phyloP scores from a whole-genome alignment of 257 asterid species.

The Anisodus tanguticus region DNA sequence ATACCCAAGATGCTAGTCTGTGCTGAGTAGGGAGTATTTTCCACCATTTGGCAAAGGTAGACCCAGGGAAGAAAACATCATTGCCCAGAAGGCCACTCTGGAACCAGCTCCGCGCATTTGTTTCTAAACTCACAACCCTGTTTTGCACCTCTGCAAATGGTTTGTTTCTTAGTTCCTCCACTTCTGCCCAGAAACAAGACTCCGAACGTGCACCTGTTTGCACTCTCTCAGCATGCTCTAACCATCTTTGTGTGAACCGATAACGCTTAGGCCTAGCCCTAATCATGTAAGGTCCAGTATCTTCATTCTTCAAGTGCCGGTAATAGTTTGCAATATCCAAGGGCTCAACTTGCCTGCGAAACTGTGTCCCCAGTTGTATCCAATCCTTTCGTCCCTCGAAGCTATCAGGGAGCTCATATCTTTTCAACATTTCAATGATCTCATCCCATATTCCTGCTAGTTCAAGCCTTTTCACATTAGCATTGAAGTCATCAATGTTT shows the following conservation, averaged over 20 bases:
- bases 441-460: slow-evolving; percentile 81
- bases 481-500: slow-evolving; percentile 58
- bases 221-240: slow-evolving; percentile 70
- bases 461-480: slow-evolving; percentile 69
- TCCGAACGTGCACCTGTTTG: slow-evolving; percentile 50
- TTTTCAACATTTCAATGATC: slow-evolving; percentile 67
- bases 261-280: slow-evolving; percentile 78
- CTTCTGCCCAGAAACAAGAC: slow-evolving; percentile 85
- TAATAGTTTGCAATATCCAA: slow-evolving; percentile 87
- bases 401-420: slow-evolving; percentile 80
- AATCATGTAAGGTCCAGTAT: slow-evolving; percentile 82
- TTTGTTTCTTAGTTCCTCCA: slow-evolving; percentile 73
- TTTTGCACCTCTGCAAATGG: slow-evolving; percentile 50
- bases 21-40: slow-evolving; percentile 63
- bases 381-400: slow-evolving; percentile 82
- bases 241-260: slow-evolving; percentile 72
- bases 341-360: slow-evolving; percentile 75
- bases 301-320: slow-evolving; percentile 72
- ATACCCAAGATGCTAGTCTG: slow-evolving; percentile 50
- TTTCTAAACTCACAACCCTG: slow-evolving; percentile 55
- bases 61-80: slow-evolving; percentile 69
- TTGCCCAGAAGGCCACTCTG: slow-evolving; percentile 43
- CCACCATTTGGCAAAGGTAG: slow-evolving; percentile 90
- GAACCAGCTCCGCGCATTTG: slow-evolving; percentile 51
- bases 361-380: slow-evolving; percentile 73